A percentile compares a stretch with the other conserved stretches of the same genome.
phyloP scores from a whole-genome alignment of 331 rosid genomes.

The Quercus tomentella region DNA sequence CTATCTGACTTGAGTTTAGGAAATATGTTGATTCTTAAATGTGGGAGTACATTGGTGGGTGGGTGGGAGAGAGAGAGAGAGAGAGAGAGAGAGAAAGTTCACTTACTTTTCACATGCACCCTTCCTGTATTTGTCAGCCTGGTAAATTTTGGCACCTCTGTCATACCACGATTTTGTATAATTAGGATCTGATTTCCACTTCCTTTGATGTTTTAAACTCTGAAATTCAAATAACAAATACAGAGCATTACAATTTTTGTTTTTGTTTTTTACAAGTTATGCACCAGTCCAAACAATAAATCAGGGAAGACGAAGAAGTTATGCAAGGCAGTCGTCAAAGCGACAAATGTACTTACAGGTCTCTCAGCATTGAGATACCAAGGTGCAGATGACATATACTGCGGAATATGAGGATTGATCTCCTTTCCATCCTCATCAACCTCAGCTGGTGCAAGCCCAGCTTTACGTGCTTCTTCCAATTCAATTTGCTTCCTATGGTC shows the following conservation, averaged over 20 bases:
- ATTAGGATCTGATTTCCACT: conserved; percentile 54
- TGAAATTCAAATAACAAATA: background rate
- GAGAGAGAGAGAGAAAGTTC: background rate
- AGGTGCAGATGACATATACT: conserved; percentile 48
- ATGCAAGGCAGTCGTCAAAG: too few species aligned
- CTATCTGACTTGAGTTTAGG: background rate
- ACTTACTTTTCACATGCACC: conserved; percentile 65
- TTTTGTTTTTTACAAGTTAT: too few species aligned
- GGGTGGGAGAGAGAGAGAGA: background rate
- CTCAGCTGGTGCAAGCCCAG: conserved; percentile 55
- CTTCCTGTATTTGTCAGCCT: conserved; percentile 42
- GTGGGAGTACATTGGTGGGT: too few species aligned
- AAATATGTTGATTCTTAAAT: background rate
- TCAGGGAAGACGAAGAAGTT: too few species aligned
- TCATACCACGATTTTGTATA: conserved; percentile 44
- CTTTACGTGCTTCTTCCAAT: conserved; percentile 52
- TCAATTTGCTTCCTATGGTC: conserved; percentile 45
- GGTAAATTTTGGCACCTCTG: conserved; percentile 41
- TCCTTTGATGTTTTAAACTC: conserved; percentile 64
- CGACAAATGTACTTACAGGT: conserved; percentile 22
- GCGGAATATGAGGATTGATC: conserved; percentile 46
- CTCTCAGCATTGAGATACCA: conserved; percentile 44
- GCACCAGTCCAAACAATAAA: too few species aligned
- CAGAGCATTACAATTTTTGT: too few species aligned
- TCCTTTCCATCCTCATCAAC: conserved; percentile 51